Conservation (phyloP, 2,329 filamentous ascomycete genomes). For the Colletotrichum eremochloae region DNA sequence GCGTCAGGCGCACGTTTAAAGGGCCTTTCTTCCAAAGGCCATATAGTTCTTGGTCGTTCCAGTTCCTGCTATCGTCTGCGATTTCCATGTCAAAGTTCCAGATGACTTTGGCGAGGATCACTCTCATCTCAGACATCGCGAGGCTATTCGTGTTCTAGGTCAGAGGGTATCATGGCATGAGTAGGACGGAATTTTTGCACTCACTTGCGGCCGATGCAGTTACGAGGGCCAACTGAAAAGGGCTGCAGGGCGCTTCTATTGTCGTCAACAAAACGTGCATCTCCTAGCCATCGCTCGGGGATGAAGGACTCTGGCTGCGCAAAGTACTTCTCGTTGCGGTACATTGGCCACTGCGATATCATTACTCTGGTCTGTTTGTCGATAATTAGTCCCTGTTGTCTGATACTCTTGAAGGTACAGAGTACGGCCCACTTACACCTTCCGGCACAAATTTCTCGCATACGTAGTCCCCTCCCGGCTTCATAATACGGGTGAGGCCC, state of each 20-base stretch:
- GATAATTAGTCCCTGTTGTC: not conserved
- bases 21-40: slow-evolving; percentile 35
- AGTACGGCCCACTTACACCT: slow-evolving; percentile 48
- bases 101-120: slow-evolving; percentile 60
- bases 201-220: slow-evolving; percentile 65
- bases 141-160: slow-evolving; percentile 46
- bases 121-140: slow-evolving; percentile 63
- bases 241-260: slow-evolving; percentile 57
- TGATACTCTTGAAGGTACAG: not conserved
- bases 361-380: slow-evolving; percentile 49
- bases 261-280: slow-evolving; percentile 45
- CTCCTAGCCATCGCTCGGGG: slow-evolving; percentile 57
- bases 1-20: slow-evolving; percentile 30
- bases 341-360: slow-evolving; percentile 51
- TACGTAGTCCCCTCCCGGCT: slow-evolving; percentile 51
- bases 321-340: slow-evolving; percentile 53
- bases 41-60: slow-evolving; percentile 48
- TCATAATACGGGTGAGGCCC: slow-evolving; percentile 47
- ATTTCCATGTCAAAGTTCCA: slow-evolving; percentile 62
- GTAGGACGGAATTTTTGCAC: not conserved
- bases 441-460: slow-evolving; percentile 50
- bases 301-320: slow-evolving; percentile 58
- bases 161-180: too few relatives aligned
- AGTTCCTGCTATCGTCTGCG: slow-evolving; percentile 50
- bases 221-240: slow-evolving; percentile 62